These are phyloP conservation scores for Pestalotiopsis sp. DNA, from an alignment of 2,329 filamentous ascomycete genomes.

Conservation along the genomic window DNA sequence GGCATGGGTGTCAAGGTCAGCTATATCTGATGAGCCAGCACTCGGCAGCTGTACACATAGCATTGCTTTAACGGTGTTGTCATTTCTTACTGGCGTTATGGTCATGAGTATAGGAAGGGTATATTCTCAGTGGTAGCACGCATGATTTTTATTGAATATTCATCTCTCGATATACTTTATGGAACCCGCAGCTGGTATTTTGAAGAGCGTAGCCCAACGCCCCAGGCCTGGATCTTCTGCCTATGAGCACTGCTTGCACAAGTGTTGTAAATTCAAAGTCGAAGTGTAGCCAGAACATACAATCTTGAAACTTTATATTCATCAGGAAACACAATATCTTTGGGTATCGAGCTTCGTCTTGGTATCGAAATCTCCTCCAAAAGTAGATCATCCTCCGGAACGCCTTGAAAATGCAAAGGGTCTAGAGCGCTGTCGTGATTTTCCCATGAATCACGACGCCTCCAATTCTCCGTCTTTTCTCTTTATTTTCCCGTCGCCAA, in stretches of 20 bases:
- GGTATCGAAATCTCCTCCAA: background rate
- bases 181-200: too few species aligned
- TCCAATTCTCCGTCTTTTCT: background rate
- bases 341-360: slow-evolving; percentile 12
- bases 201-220: background rate
- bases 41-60: slow-evolving; percentile 15
- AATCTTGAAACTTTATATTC: background rate
- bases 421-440: background rate
- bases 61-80: slow-evolving; percentile 7
- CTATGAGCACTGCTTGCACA: background rate
- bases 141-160: slow-evolving; percentile 18
- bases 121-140: background rate
- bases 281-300: background rate
- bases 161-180: background rate
- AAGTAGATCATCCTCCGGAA: background rate
- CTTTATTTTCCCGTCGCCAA: background rate
- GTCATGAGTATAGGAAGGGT: background rate
- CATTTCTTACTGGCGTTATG: background rate
- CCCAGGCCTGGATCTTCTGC: background rate
- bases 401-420: background rate
- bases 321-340: background rate
- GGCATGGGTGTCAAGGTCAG: slow-evolving; percentile 98
- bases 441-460: background rate
- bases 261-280: background rate
- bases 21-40: slow-evolving; percentile 72